Conservation (phyloP, 345 rosid species). For the Eucalyptus pumila region DNA sequence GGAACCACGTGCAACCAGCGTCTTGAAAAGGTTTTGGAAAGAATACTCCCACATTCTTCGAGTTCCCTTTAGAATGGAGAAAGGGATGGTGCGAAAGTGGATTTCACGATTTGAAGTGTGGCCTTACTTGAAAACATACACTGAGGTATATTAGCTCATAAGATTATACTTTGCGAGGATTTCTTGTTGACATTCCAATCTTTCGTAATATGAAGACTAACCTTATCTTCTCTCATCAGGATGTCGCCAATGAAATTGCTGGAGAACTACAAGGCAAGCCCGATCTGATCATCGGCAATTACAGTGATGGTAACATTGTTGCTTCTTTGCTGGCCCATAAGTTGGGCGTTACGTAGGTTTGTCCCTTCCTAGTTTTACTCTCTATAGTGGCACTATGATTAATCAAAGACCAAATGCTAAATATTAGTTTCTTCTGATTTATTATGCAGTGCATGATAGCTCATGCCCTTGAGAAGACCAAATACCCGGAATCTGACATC, state of each 20-base stretch:
- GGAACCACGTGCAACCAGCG: slow-evolving; percentile 95
- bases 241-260: slow-evolving; percentile 32
- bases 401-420: neutral
- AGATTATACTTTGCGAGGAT: neutral
- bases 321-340: slow-evolving; percentile 39
- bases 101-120: slow-evolving; percentile 94
- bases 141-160: slow-evolving; percentile 41
- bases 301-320: slow-evolving; percentile 43
- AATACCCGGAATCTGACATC: slow-evolving; percentile 89
- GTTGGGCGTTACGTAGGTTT: slow-evolving; percentile 54
- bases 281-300: slow-evolving; percentile 36
- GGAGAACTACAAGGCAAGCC: slow-evolving; percentile 40
- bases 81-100: slow-evolving; percentile 80
- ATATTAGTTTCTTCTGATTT: neutral
- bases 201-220: neutral
- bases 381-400: neutral
- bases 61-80: slow-evolving; percentile 73
- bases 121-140: slow-evolving; percentile 87
- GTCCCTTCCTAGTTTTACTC: neutral
- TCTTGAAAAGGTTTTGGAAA: slow-evolving; percentile 58
- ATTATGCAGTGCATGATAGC: slow-evolving; percentile 81
- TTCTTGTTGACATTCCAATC: neutral
- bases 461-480: slow-evolving; percentile 93
- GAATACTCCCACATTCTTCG: slow-evolving; percentile 82
- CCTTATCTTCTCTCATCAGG: slow-evolving; percentile 18